phyloP scores from a whole-genome alignment of 805 yeast genomes.

The Candida sithepensis region DNA sequence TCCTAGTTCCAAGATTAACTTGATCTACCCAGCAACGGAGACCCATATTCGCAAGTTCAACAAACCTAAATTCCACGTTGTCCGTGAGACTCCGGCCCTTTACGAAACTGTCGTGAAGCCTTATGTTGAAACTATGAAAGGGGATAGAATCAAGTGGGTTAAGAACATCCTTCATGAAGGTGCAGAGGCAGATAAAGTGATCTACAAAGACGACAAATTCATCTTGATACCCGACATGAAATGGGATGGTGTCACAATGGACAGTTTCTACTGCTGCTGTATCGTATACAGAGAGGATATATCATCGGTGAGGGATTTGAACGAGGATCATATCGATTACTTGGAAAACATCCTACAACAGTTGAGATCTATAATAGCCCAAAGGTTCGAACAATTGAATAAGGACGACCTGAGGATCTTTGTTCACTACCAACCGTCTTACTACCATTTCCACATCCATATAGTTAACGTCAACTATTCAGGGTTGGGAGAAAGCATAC shows the following conservation, averaged over 20 bases:
- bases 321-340: constrained; percentile 52
- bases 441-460: constrained; percentile 93
- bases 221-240: constrained; percentile 91
- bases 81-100: constrained; percentile 78
- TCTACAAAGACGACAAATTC: constrained; percentile 64
- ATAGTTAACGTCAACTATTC: constrained; percentile 71
- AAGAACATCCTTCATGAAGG: constrained; percentile 76
- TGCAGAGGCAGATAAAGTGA: constrained; percentile 79
- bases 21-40: constrained; percentile 87
- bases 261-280: constrained; percentile 71
- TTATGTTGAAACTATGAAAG: constrained; percentile 70
- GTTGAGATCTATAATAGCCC: constrained; percentile 45
- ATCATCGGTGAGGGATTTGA: constrained; percentile 72
- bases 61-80: constrained; percentile 54
- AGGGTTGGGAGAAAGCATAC: constrained; percentile 64
- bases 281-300: constrained; percentile 70
- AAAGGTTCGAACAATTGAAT: constrained; percentile 37
- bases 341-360: constrained; percentile 44
- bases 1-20: constrained; percentile 68
- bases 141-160: constrained; percentile 86
- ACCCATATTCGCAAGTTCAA: constrained; percentile 76
- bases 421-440: constrained; percentile 93
- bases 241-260: constrained; percentile 79
- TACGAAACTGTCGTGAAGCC: constrained; percentile 65
- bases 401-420: constrained; percentile 67